These are phyloP conservation scores for Prosopis cineraria DNA, from an alignment of 306 rosid genomes.

Conservation along the genomic window DNA sequence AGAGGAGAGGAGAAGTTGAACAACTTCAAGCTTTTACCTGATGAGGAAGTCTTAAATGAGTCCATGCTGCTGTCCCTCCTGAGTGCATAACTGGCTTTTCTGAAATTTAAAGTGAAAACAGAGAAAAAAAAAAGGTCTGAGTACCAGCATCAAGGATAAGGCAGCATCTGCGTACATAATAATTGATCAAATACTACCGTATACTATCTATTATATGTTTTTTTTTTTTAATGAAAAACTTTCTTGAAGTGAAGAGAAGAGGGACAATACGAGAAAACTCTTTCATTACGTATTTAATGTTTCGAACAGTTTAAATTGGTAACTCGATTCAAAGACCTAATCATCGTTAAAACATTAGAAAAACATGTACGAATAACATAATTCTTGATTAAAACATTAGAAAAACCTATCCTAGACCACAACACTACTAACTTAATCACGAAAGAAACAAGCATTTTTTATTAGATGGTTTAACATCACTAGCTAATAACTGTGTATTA, in stretches of 20 bases:
- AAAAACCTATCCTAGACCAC: not conserved
- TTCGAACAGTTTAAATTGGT: too few relatives aligned
- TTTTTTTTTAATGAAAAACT: too few relatives aligned
- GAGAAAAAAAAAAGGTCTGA: not conserved
- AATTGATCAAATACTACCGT: not conserved
- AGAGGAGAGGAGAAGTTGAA: not conserved
- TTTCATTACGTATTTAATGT: not conserved
- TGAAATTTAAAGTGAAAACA: slow-evolving; percentile 49
- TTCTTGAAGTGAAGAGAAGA: not conserved
- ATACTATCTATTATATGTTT: not conserved
- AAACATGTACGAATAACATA: too few relatives aligned
- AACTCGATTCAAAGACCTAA: too few relatives aligned
- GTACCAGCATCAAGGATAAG: not conserved
- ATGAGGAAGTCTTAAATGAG: slow-evolving; percentile 61
- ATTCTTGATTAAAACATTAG: too few relatives aligned
- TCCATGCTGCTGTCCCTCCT: slow-evolving; percentile 64
- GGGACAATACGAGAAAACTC: not conserved
- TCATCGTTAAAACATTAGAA: too few relatives aligned
- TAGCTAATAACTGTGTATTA: slow-evolving; percentile 11
- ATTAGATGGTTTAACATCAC: slow-evolving; percentile 7
- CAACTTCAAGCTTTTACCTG: slow-evolving; percentile 46
- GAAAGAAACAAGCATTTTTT: not conserved
- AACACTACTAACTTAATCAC: not conserved
- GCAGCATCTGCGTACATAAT: not conserved
- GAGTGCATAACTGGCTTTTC: slow-evolving; percentile 69